Evolutionary conservation across 2,329 filamentous ascomycete genomes (phyloP), one percentile per base, ranked within the genome.

Genomic region (Atkinsonella hypoxylon): DNA sequence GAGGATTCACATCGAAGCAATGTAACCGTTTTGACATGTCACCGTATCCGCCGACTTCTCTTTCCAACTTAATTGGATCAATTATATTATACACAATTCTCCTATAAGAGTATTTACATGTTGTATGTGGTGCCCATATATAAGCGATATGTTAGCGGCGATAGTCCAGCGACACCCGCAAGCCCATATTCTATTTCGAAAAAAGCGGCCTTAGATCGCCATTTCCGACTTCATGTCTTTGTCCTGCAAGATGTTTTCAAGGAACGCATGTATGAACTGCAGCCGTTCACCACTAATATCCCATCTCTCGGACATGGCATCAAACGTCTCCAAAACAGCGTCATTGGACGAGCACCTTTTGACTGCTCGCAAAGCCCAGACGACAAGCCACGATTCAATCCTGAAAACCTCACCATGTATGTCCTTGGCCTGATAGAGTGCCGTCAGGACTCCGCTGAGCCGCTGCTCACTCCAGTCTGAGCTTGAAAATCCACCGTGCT

Each of bases 381-480:
- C 71, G 41, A 76, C 76, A 57, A 86, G 67, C 81, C 81, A 84
- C 7, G 71, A 73, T 53, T 75, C 75, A 31, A 85, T 70, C 51
- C 73, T 70, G 8, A 84, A 66, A 0, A 65, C 69, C 0, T 71
- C 65, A 1, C 70, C 67, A 7, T 67, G 61, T 17, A 69, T 64
- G 49, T 81, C 75, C 2, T 78, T 62, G 0, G 77, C 75, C 13
- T 70, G 63, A 13, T 85, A 68, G 55, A 89, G 81, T 1, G 84
- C 78, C 9, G 72, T 64, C 75, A 86, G 85, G 11, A 89, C 79
- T 41, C 72, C 74, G 42, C 83, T 75, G 2, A 97, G 76, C n/a
- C 81, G 77, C 56, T 76, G 67, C 31, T 73, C 70, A 30, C 80
- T 88, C 91, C 93, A 98, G 12, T 79, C 74, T 0, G 82, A 82